Evolutionary conservation across 805 yeast genomes (phyloP).

Genomic region (Schwanniomyces vanrijiae): DNA sequence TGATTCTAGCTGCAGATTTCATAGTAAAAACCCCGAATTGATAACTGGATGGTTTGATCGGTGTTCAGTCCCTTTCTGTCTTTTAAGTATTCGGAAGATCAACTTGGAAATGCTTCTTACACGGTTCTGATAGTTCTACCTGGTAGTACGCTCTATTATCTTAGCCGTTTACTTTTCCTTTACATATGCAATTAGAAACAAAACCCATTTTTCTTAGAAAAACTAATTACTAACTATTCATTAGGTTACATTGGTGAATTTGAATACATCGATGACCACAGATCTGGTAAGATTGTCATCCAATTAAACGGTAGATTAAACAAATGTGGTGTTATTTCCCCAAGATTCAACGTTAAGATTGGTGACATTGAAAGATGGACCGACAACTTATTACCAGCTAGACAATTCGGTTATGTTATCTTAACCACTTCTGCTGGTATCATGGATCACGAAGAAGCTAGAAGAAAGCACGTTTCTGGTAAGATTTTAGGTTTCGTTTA

Average conservation of each 20-base stretch:
- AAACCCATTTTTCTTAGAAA: background rate
- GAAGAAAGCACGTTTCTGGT: constrained; percentile 99
- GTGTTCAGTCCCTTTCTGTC: constrained; percentile 90
- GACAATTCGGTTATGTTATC: constrained; percentile 98
- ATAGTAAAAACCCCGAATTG: constrained; percentile 66
- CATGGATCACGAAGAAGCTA: constrained; percentile 99
- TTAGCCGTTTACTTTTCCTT: constrained; percentile 69
- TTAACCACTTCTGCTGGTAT: constrained; percentile 99
- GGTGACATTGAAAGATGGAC: constrained; percentile 98
- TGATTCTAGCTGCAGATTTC: background rate
- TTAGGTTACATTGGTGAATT: constrained; percentile 93
- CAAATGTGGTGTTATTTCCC: constrained; percentile 98
- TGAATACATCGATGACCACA: constrained; percentile 98
- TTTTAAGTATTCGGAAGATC: constrained; percentile 95
- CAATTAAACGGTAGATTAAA: constrained; percentile 97
- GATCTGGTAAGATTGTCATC: constrained; percentile 96
- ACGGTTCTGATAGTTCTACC: constrained; percentile 44
- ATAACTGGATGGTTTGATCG: constrained; percentile 98
- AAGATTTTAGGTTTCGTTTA: constrained; percentile 97
- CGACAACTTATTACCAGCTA: constrained; percentile 95
- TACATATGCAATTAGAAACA: constrained; percentile 33
- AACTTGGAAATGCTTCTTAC: constrained; percentile 65
- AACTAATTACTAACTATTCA: constrained; percentile 19
- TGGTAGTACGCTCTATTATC: constrained; percentile 20
- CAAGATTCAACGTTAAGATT: constrained; percentile 96